These are phyloP conservation scores for Alternaria sp. DNA, from an alignment of 2,329 filamentous ascomycete species.

Conservation along the genomic window DNA sequence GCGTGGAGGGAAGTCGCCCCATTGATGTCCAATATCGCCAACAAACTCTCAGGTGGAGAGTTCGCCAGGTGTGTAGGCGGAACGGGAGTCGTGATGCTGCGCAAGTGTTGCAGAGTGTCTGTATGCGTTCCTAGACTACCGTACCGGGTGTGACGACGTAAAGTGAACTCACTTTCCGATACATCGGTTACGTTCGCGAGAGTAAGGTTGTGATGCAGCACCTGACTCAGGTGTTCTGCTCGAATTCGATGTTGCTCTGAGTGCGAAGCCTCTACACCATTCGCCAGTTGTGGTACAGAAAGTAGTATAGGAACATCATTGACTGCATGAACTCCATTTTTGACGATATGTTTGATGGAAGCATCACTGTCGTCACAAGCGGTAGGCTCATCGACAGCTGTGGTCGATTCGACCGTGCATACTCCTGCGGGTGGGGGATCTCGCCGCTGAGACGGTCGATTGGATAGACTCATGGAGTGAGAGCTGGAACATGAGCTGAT, in stretches of 20 bases:
- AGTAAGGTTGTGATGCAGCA: slow-evolving; percentile 29
- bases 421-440: background rate
- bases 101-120: slow-evolving; percentile 13
- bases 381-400: background rate
- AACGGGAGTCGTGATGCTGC: slow-evolving; percentile 17
- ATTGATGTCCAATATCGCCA: background rate
- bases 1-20: background rate
- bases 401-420: background rate
- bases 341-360: background rate
- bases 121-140: slow-evolving; percentile 16
- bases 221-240: slow-evolving; percentile 35
- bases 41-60: background rate
- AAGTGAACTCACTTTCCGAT: slow-evolving; percentile 10
- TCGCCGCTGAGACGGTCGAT: slow-evolving; percentile 16
- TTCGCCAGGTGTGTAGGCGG: background rate
- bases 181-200: background rate
- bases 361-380: background rate
- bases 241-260: slow-evolving; percentile 31
- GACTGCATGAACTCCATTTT: background rate
- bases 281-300: slow-evolving; percentile 10
- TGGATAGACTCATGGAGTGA: slow-evolving; percentile 26
- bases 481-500: slow-evolving; percentile 25
- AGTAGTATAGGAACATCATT: background rate
- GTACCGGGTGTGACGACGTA: slow-evolving; percentile 11
- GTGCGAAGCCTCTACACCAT: background rate